Percentiles rank a stretch among this genome's conserved stretches.
These are phyloP conservation scores for Skeletonema marinoi DNA, from an alignment of 108 stramenopile genomes.

Conservation along the genomic window DNA sequence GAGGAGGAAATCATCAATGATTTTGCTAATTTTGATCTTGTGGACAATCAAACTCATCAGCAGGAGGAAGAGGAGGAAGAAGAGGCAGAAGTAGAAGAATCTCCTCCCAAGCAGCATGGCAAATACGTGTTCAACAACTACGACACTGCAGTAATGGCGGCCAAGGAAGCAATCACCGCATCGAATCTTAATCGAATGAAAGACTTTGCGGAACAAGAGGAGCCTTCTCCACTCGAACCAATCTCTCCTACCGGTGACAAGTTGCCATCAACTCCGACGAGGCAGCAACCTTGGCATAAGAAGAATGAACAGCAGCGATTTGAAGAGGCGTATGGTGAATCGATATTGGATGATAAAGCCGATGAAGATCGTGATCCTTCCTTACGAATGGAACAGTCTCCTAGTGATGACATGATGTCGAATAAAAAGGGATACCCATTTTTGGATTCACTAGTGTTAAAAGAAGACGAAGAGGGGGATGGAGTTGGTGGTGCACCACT, in stretches of 20 bases:
- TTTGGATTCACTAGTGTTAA: not conserved
- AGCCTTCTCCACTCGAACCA: not conserved
- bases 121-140: constrained; percentile 30
- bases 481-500: not conserved
- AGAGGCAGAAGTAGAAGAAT: not conserved
- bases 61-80: not conserved
- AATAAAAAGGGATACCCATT: not conserved
- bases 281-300: constrained; percentile 1
- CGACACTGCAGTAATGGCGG: constrained; percentile 49
- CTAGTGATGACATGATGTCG: not conserved
- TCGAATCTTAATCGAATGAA: constrained; percentile 31
- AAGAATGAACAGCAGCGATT: not conserved
- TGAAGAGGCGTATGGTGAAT: not conserved
- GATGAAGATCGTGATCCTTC: not conserved
- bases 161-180: constrained; percentile 44
- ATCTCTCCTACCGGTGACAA: not conserved
- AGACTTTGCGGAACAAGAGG: not conserved
- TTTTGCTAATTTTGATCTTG: not conserved
- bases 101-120: not conserved
- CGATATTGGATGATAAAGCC: not conserved
- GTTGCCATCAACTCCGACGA: not conserved
- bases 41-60: not conserved
- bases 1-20: not conserved
- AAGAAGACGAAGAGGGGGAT: not conserved
- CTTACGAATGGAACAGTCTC: not conserved